phyloP scores from a whole-genome alignment of 2,329 filamentous ascomycete genomes.

The Neonectria magnoliae region DNA sequence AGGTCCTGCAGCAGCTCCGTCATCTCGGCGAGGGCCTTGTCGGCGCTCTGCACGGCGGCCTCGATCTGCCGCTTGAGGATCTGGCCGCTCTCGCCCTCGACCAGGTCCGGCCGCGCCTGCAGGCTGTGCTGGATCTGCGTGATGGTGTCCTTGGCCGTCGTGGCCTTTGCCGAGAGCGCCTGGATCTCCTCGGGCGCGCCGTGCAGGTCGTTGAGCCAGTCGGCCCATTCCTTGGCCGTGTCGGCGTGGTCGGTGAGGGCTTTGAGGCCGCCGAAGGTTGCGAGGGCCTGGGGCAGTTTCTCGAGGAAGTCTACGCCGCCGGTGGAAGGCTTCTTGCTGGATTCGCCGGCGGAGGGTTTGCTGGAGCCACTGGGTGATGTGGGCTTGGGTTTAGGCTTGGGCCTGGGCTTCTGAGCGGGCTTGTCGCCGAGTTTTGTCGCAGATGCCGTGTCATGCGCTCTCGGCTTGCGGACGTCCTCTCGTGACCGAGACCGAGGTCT shows the following conservation, averaged over 20 bases:
- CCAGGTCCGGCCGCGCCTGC: slow-evolving; percentile 43
- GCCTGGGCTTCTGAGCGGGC: neutral
- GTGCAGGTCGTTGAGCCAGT: slow-evolving; percentile 46
- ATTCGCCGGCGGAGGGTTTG: neutral
- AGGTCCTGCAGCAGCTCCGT: slow-evolving; percentile 45
- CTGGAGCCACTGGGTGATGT: neutral
- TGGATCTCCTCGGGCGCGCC: slow-evolving; percentile 47
- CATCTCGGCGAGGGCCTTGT: slow-evolving; percentile 42
- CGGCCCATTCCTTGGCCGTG: slow-evolving; percentile 48
- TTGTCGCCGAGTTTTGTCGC: neutral
- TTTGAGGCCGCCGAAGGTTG: slow-evolving; percentile 42
- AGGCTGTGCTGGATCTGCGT: slow-evolving; percentile 45
- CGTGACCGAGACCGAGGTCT: slow-evolving; percentile 27
- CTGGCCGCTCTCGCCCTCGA: slow-evolving; percentile 44
- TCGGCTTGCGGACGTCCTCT: slow-evolving; percentile 13
- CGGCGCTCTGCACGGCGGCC: slow-evolving; percentile 39
- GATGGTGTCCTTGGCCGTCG: slow-evolving; percentile 46
- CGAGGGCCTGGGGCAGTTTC: slow-evolving; percentile 40
- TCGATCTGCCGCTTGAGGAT: slow-evolving; percentile 45
- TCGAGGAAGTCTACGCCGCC: slow-evolving; percentile 29
- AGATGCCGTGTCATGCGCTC: neutral
- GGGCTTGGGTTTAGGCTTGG: slow-evolving; percentile 17
- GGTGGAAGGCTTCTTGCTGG: neutral
- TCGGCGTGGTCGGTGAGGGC: slow-evolving; percentile 43
- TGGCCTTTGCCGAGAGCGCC: slow-evolving; percentile 39